These are phyloP conservation scores for Xylariaceae sp. DNA, from an alignment of 2,329 filamentous ascomycete species.

Conservation along the genomic window DNA sequence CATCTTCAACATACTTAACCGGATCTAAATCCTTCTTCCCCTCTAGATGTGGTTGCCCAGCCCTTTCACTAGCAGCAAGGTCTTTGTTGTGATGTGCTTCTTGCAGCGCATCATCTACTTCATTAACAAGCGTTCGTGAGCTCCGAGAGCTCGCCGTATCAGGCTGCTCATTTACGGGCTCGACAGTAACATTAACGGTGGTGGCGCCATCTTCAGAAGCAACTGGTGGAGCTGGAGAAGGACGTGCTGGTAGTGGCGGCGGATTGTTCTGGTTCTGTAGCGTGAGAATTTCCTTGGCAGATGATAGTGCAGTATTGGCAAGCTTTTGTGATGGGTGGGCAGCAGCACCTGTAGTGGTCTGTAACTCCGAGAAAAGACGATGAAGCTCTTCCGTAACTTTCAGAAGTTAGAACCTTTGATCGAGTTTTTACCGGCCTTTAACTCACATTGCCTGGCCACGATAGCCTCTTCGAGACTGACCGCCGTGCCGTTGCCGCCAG, in stretches of 20 bases:
- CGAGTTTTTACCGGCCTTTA: neutral
- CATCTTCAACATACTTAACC: slow-evolving; percentile 32
- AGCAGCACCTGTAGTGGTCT: slow-evolving; percentile 63
- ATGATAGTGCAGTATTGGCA: slow-evolving; percentile 77
- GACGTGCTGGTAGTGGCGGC: slow-evolving; percentile 58
- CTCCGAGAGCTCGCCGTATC: slow-evolving; percentile 56
- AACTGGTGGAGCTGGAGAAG: slow-evolving; percentile 48
- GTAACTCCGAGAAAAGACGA: slow-evolving; percentile 72
- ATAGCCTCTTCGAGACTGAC: slow-evolving; percentile 63
- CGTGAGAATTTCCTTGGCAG: slow-evolving; percentile 47
- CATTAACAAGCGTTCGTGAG: slow-evolving; percentile 58
- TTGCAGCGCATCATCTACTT: slow-evolving; percentile 46
- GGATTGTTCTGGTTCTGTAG: slow-evolving; percentile 38
- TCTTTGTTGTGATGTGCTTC: slow-evolving; percentile 33
- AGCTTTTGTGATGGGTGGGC: slow-evolving; percentile 78
- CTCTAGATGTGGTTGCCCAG: slow-evolving; percentile 5
- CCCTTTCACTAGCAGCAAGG: neutral
- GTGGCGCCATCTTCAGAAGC: slow-evolving; percentile 41
- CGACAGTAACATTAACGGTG: slow-evolving; percentile 43
- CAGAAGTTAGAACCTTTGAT: slow-evolving; percentile 22
- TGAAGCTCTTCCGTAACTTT: slow-evolving; percentile 77
- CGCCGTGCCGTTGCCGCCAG: slow-evolving; percentile 69
- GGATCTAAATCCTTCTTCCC: slow-evolving; percentile 14
- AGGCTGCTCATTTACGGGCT: slow-evolving; percentile 40
- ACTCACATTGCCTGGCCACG: slow-evolving; percentile 76